These are phyloP conservation scores for Pisolithus orientalis DNA, from an alignment of 768 basidiomycete species.

Conservation along the genomic window DNA sequence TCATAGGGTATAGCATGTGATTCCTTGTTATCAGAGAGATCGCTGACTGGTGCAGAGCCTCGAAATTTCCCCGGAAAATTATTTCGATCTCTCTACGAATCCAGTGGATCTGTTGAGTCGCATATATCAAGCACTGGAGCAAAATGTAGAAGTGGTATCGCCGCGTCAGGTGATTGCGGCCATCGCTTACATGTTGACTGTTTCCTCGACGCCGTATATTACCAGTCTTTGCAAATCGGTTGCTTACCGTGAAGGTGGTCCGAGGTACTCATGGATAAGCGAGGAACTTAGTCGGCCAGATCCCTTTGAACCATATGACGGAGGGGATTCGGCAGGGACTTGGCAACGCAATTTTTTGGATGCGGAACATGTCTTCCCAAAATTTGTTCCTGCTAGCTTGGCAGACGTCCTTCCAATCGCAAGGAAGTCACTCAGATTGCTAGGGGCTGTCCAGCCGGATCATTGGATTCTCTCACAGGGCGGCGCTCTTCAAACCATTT, in stretches of 20 bases:
- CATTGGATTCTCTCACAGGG: slow-evolving; percentile 49
- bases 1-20: slow-evolving; percentile 42
- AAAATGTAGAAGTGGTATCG: slow-evolving; percentile 51
- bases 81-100: slow-evolving; percentile 37
- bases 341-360: slow-evolving; percentile 35
- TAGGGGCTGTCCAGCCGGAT: slow-evolving; percentile 57
- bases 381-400: slow-evolving; percentile 52
- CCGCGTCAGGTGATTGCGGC: slow-evolving; percentile 41
- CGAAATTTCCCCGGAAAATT: slow-evolving; percentile 30
- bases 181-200: slow-evolving; percentile 63
- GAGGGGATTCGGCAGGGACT: slow-evolving; percentile 31
- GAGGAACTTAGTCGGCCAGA: slow-evolving; percentile 12
- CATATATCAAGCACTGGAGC: slow-evolving; percentile 52
- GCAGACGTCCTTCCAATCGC: slow-evolving; percentile 54
- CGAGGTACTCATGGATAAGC: slow-evolving; percentile 19
- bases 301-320: slow-evolving; percentile 15
- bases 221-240: slow-evolving; percentile 52
- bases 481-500: slow-evolving; percentile 34
- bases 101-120: slow-evolving; percentile 50
- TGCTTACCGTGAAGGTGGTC: slow-evolving; percentile 36
- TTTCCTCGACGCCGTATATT: slow-evolving; percentile 58
- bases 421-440: slow-evolving; percentile 59
- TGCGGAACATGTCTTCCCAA: slow-evolving; percentile 45
- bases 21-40: not conserved
- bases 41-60: slow-evolving; percentile 17